Base-by-base conservation (phyloP, 371 early-diverging fungal genomes). In the Mortierella sp. region DNA sequence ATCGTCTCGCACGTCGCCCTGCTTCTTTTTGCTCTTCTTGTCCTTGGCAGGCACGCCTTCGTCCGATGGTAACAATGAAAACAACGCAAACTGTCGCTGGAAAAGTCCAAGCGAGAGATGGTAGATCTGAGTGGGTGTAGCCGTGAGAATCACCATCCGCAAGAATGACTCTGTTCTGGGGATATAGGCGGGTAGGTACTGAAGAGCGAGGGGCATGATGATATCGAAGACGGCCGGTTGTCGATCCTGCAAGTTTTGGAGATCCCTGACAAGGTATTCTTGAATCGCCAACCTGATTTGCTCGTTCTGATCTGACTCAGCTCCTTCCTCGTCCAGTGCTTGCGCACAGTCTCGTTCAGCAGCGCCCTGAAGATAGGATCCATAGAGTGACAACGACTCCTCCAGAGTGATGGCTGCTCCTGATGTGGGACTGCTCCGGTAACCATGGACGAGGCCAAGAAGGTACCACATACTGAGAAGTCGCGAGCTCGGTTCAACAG, bases 391-490 rank as follows among this genome's bases (percentile, higher is more conserved):
- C 21, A 82, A 21, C 9, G 73, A 42, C 28, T 85, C 72, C 28
- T 77, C 77, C 9, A 75, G 45, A 26, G 81, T 58, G 44, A 81
- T 81, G n/a, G 48, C 38, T 14, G 48, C 34, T 13, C 50, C 70
- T 1, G 65, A 65, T 31, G 73, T 3, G 8, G 45, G 45, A 14
- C 73, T 54, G 7, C 68, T 80, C 38, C 42, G 55, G 31, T 70
- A 74, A 19, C 83, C 82, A 38, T 74, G 83, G 19, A 82, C 38
- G 54, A 87, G 42, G 3, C 83, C 87, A 19, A 87, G 21, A 28
- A 87, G 52, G 54, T 75, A 87, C 87, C 87, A 87, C 83, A 83
- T 80, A 24, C 83, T 80, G 44, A 87, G 50, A 2, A 80, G 28
- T 19, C 83, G 80, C 13, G 70, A 70, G 24, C 73, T 45, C 3